Percentiles rank a stretch among this genome's conserved stretches.
phyloP scores from a whole-genome alignment of 2,329 filamentous ascomycete genomes.

The Blumeriella jaapii region DNA sequence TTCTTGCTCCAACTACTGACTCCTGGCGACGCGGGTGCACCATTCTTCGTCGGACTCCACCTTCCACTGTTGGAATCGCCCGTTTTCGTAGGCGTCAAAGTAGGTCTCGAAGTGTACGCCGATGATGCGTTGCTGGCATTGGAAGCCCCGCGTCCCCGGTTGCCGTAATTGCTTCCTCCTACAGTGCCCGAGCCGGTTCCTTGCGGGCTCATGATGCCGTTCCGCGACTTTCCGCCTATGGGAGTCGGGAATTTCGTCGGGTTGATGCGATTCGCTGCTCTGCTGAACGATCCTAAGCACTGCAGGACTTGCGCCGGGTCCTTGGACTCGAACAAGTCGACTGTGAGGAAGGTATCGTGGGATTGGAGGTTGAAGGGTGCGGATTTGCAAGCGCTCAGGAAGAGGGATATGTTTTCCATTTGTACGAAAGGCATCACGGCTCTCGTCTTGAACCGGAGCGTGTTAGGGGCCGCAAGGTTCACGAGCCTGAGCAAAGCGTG shows the following conservation, averaged over 20 bases:
- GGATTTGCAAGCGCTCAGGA: conserved; percentile 76
- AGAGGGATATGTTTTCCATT: conserved; percentile 99
- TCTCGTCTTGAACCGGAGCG: conserved; percentile 72
- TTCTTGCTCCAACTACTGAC: conserved; percentile 88
- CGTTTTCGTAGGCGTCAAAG: conserved; percentile 26
- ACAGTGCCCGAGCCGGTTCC: conserved; percentile 46
- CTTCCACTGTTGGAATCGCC: conserved; percentile 38
- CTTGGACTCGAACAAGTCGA: conserved; percentile 91
- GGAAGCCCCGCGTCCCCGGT: conserved; percentile 38
- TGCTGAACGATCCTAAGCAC: conserved; percentile 83
- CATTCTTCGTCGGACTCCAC: conserved; percentile 51
- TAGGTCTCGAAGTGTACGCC: conserved; percentile 34
- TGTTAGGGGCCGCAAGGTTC: conserved; percentile 66
- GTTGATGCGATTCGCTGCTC: conserved; percentile 65
- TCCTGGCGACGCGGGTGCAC: conserved; percentile 39
- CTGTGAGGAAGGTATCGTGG: conserved; percentile 93
- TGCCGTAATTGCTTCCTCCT: conserved; percentile 30
- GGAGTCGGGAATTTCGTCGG: conserved; percentile 61
- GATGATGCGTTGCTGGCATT: conserved; percentile 49
- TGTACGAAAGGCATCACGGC: conserved; percentile 97
- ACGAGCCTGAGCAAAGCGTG: conserved; percentile 43
- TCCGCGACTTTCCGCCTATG: conserved; percentile 60
- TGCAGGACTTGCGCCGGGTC: conserved; percentile 94
- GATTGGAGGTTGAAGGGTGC: conserved; percentile 78
- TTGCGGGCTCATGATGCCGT: conserved; percentile 52